A percentile compares a stretch with the other conserved stretches of the same genome.
Evolutionary conservation across 306 rosid genomes (phyloP).

Genomic region (Hippophae rhamnoides): DNA sequence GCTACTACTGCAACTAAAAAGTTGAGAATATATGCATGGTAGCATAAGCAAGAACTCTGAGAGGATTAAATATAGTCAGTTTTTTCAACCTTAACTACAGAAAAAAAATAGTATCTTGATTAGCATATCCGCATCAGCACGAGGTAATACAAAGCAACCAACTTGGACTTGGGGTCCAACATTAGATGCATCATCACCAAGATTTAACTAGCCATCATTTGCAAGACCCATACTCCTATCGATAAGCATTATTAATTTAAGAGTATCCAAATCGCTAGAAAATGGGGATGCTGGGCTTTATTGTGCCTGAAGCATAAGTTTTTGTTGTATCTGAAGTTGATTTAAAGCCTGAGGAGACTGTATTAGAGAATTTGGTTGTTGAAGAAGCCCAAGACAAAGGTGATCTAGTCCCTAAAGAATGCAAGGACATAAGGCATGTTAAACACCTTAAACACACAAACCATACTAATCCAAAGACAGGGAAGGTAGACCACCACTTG

Average conservation of each 20-base stretch:
- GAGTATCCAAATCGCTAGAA: constrained; percentile 31
- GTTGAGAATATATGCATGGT: not conserved
- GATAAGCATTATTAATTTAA: constrained; percentile 27
- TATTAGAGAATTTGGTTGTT: constrained; percentile 32
- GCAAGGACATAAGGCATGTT: not conserved
- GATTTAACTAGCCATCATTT: constrained; percentile 37
- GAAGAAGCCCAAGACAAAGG: constrained; percentile 39
- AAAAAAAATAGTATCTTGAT: constrained; percentile 6
- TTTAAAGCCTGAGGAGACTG: constrained; percentile 41
- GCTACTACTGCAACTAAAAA: no score
- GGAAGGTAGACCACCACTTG: no score
- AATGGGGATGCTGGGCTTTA: constrained; percentile 39
- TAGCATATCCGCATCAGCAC: no score
- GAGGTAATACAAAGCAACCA: no score
- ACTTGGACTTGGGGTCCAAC: no score
- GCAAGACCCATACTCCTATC: constrained; percentile 31
- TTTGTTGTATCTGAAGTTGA: constrained; percentile 45
- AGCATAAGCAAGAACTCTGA: constrained; percentile 8
- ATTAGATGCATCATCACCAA: not conserved
- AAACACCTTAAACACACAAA: no score
- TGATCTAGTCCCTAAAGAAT: constrained; percentile 47
- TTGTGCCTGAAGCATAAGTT: constrained; percentile 40
- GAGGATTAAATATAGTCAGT: constrained; percentile 6
- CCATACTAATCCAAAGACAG: no score
- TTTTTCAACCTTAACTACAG: constrained; percentile 12